Evolutionary conservation across 495 filamentous ascomycete species (phyloP).

Genomic region (Annulohypoxylon maeteangense): DNA sequence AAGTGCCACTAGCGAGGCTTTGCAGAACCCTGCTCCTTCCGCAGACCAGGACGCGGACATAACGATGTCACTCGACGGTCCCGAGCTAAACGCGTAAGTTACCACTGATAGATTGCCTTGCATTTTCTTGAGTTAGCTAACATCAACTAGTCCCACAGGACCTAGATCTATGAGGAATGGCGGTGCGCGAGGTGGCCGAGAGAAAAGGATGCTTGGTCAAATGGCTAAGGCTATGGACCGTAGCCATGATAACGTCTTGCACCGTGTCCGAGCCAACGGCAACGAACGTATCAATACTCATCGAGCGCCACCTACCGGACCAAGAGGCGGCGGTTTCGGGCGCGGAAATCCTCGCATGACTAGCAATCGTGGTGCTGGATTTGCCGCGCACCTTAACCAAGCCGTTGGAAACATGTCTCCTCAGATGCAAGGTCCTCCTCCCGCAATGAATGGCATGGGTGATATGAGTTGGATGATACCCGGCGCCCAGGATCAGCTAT

Average conservation of each 20-base stretch:
- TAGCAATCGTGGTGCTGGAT: slow-evolving; percentile 55
- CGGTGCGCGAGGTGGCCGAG: slow-evolving; percentile 61
- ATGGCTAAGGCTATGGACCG: slow-evolving; percentile 89
- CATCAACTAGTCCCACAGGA: slow-evolving; percentile 78
- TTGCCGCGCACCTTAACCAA: slow-evolving; percentile 55
- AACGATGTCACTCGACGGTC: slow-evolving; percentile 60
- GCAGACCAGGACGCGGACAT: slow-evolving; percentile 71
- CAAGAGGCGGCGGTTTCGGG: slow-evolving; percentile 61
- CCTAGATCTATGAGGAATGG: slow-evolving; percentile 94
- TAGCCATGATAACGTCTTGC: slow-evolving; percentile 74
- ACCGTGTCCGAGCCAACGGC: slow-evolving; percentile 81
- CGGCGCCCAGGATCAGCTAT: slow-evolving; percentile 72
- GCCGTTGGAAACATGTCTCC: slow-evolving; percentile 48
- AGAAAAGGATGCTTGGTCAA: slow-evolving; percentile 86
- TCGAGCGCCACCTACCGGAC: slow-evolving; percentile 78
- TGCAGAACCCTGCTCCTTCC: slow-evolving; percentile 46
- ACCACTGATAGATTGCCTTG: background rate
- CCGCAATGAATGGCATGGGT: slow-evolving; percentile 54
- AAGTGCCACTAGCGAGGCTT: slow-evolving; percentile 22
- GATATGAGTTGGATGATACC: slow-evolving; percentile 62
- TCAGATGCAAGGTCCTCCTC: slow-evolving; percentile 46
- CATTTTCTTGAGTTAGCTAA: slow-evolving; percentile 41
- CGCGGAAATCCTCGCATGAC: slow-evolving; percentile 63
- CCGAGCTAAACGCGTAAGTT: slow-evolving; percentile 76
- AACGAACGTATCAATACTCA: slow-evolving; percentile 82